Percentiles rank a stretch among this genome's conserved stretches.
Conservation (phyloP, 2,329 filamentous ascomycete genomes). For the Diaporthe citrichinensis region DNA sequence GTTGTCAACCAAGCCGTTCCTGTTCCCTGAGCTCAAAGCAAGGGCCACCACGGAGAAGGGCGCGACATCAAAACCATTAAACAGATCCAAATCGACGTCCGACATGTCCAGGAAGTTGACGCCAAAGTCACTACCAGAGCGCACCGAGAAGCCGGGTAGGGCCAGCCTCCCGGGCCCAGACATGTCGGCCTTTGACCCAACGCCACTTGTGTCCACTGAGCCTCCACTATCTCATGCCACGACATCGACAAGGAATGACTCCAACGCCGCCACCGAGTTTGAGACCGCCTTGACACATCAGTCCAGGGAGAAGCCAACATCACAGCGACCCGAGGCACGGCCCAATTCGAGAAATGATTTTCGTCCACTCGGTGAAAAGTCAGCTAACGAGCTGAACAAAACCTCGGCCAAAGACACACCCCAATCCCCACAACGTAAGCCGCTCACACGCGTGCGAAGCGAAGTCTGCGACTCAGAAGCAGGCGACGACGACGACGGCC, state of each 20-base stretch:
- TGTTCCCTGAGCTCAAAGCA: constrained; percentile 63
- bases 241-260: constrained; percentile 29
- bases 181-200: constrained; percentile 40
- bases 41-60: constrained; percentile 40
- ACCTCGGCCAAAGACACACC: constrained; percentile 52
- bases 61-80: constrained; percentile 27
- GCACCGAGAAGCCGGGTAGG: constrained; percentile 28
- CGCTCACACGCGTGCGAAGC: constrained; percentile 52
- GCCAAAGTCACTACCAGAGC: constrained; percentile 29
- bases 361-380: constrained; percentile 58
- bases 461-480: constrained; percentile 57
- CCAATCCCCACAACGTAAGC: constrained; percentile 35
- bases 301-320: not conserved
- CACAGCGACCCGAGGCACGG: constrained; percentile 39
- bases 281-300: constrained; percentile 52
- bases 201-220: constrained; percentile 35
- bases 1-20: constrained; percentile 60
- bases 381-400: constrained; percentile 58
- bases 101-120: constrained; percentile 37
- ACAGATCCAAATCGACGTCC: constrained; percentile 38
- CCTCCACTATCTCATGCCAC: constrained; percentile 15
- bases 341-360: constrained; percentile 47
- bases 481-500: constrained; percentile 43
- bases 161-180: constrained; percentile 35
- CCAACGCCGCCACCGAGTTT: constrained; percentile 44